Percentiles rank a stretch among this genome's conserved stretches.
phyloP scores from a whole-genome alignment of 139 green algal genomes.

The Micractinium sp. region DNA sequence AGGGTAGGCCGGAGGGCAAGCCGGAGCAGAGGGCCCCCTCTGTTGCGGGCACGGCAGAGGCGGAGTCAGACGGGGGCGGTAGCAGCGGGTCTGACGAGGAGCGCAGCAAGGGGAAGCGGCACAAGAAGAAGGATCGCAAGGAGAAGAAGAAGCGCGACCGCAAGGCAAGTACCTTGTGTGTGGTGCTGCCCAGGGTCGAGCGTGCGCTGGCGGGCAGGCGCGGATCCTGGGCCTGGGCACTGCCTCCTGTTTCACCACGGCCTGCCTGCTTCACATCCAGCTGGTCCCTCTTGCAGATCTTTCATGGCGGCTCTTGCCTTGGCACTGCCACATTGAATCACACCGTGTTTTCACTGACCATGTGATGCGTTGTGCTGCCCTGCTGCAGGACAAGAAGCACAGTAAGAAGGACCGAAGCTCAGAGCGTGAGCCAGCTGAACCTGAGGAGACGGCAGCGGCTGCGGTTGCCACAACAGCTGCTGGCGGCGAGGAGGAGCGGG shows the following conservation, averaged over 20 bases:
- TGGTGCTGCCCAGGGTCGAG: no score
- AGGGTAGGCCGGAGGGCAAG: neutral
- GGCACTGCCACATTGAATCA: no score
- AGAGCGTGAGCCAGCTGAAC: neutral
- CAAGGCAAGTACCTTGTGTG: no score
- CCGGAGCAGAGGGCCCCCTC: neutral
- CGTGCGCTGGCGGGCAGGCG: no score
- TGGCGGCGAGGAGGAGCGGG: neutral
- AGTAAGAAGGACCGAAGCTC: constrained; percentile 1
- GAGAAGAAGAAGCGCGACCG: constrained; percentile 10
- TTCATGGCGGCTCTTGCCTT: neutral
- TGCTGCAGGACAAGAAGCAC: constrained; percentile 28
- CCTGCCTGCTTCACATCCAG: neutral
- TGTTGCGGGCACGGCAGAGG: neutral
- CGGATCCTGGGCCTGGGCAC: no score
- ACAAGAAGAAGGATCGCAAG: neutral
- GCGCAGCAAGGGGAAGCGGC: constrained; percentile 16
- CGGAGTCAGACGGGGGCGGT: no score
- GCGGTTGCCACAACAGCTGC: neutral
- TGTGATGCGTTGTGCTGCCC: neutral
- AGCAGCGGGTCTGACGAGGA: constrained; percentile 22
- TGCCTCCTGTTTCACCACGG: no score
- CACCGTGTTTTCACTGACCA: neutral
- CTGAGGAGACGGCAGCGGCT: no score
- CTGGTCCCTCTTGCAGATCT: neutral